phyloP scores from a whole-genome alignment of 805 yeast genomes.

The Torulaspora quercuum region DNA sequence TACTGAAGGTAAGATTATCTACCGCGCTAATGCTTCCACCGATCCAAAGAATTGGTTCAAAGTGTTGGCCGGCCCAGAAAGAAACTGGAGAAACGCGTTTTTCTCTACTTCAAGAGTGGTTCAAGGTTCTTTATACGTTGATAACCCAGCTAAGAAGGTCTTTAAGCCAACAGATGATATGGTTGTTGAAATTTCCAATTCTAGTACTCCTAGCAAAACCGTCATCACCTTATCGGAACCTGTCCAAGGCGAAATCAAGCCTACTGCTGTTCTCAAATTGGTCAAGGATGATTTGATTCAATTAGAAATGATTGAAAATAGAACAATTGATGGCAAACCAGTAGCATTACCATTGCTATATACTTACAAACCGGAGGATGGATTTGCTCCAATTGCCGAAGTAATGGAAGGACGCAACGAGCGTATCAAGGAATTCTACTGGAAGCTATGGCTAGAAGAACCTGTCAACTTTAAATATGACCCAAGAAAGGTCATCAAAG shows the following conservation, averaged over 20 bases:
- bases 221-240: conserved; percentile 63
- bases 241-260: conserved; percentile 64
- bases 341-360: conserved; percentile 75
- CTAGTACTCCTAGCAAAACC: conserved; percentile 52
- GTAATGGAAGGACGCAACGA: conserved; percentile 85
- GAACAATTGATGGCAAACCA: conserved; percentile 74
- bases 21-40: conserved; percentile 40
- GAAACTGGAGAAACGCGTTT: conserved; percentile 91
- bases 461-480: conserved; percentile 63
- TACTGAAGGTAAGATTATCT: conserved; percentile 37
- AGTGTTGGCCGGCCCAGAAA: conserved; percentile 71
- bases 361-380: conserved; percentile 76
- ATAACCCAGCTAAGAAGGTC: conserved; percentile 76
- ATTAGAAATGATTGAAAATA: conserved; percentile 76
- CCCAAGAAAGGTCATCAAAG: conserved; percentile 66
- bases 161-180: conserved; percentile 68
- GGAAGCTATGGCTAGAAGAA: conserved; percentile 90
- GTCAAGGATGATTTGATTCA: conserved; percentile 52
- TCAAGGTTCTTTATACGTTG: conserved; percentile 75
- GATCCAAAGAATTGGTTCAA: conserved; percentile 63
- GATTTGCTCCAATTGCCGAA: conserved; percentile 94
- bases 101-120: conserved; percentile 74
- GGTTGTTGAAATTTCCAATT: conserved; percentile 58
- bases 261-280: conserved; percentile 62
- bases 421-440: conserved; percentile 92